Evolutionary conservation across 768 basidiomycete species (phyloP), one percentile per base, ranked within the genome.

Genomic region (Lentinula raphanica): DNA sequence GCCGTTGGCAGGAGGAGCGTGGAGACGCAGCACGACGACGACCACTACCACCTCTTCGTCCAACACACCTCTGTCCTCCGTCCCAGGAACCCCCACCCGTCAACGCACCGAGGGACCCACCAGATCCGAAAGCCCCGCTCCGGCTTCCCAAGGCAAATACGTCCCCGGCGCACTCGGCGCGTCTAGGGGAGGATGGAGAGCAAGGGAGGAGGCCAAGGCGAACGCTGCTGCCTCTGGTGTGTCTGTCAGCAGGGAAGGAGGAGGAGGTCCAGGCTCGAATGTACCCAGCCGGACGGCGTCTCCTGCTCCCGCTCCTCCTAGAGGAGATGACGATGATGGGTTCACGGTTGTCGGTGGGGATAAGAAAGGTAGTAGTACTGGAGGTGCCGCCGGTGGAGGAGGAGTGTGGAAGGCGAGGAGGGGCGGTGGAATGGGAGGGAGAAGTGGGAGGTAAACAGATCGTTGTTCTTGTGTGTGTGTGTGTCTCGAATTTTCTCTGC

Each of bases 271-370:
- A 13, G 19, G 19, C 7, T 44, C 42, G 74, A 15, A 50, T 32
- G 31, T 35, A n/a, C 49, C 31, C 8, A 50, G 28, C n/a, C 63
- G 75, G 8, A 61, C 74, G 32, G 65, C 69, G 15, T 72, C 80
- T 11, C 74, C 79, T 42, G 73, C 76, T 0, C 65, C 71, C 11
- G 62, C n/a, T 21, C 12, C 29, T 32, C 25, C 28, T 15, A 29
- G 15, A 19, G 27, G n/a, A 49, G 28, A 29, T 64, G 86, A 88
- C 40, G 76, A 83, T 3, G 89, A 91, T 64, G 88, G 90, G 3
- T 90, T 90, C 78, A 83, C 86, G 70, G 77, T 83, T 25, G 85
- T 87, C 36, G 60, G 67, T 28, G 31, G 49, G 25, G 49, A 49
- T n/a, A n/a, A n/a, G 28, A 15, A 8, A 44, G 23, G 31, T 35